Conservation (phyloP, 345 rosid species). For the Reutealis trisperma region DNA sequence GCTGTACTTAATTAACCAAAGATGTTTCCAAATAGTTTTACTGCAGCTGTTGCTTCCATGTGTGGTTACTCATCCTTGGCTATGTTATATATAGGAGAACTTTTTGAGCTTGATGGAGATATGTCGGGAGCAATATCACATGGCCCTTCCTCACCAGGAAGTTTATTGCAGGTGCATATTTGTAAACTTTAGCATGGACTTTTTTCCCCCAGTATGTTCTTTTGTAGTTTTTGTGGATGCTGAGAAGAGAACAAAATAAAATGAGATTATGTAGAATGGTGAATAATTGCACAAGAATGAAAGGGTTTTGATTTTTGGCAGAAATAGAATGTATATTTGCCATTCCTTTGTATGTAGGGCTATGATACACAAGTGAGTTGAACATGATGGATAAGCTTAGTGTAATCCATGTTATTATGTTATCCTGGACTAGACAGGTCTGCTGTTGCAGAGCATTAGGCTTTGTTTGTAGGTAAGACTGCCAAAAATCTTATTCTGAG, state of each 20-base stretch:
- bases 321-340: too few relatives aligned
- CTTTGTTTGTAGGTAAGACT: too few relatives aligned
- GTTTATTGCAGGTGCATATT: constrained; percentile 60
- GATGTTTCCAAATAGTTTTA: background rate
- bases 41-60: background rate
- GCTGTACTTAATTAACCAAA: background rate
- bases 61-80: too few relatives aligned
- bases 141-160: constrained; percentile 67
- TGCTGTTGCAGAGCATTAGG: too few relatives aligned
- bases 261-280: background rate
- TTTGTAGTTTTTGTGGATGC: background rate
- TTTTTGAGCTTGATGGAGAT: constrained; percentile 93
- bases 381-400: too few relatives aligned
- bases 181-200: background rate
- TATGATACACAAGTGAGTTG: too few relatives aligned
- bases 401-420: too few relatives aligned
- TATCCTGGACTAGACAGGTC: too few relatives aligned
- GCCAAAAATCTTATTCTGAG: too few relatives aligned
- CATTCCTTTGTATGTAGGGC: too few relatives aligned
- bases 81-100: constrained; percentile 51
- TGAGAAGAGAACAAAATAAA: constrained; percentile 1
- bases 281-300: background rate
- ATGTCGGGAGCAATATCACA: constrained; percentile 78
- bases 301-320: too few relatives aligned
- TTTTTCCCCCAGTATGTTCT: background rate